These are phyloP conservation scores for Pythium vanterpoolii DNA, from an alignment of 352 stramenopile genomes.

Conservation along the genomic window DNA sequence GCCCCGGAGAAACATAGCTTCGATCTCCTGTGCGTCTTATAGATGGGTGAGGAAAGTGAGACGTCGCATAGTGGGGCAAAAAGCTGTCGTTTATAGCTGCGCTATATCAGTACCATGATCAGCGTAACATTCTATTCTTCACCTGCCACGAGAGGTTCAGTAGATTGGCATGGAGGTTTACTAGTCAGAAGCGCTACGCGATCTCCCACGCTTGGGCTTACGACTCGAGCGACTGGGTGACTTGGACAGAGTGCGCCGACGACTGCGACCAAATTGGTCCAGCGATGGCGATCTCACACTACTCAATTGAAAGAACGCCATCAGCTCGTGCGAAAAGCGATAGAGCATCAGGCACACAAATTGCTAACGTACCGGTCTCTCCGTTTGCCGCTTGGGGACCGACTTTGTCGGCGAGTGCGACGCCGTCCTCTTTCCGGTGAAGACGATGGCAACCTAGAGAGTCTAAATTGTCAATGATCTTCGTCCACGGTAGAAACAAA, in stretches of 20 bases:
- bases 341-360: neutral
- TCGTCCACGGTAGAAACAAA: neutral
- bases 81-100: neutral
- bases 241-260: conserved; percentile 8
- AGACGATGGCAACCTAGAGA: conserved; percentile 2
- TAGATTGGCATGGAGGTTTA: neutral
- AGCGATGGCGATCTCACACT: conserved; percentile 8
- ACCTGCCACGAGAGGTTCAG: neutral
- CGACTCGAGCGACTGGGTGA: conserved; percentile 2
- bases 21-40: neutral
- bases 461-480: neutral
- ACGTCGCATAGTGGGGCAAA: neutral
- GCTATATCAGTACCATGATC: conserved; percentile 14
- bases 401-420: neutral
- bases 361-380: neutral
- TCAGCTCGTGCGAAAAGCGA: too few relatives aligned
- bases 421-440: conserved; percentile 2
- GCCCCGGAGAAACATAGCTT: conserved; percentile 8
- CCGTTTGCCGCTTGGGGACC: neutral
- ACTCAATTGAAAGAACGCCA: neutral
- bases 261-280: conserved; percentile 18
- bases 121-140: neutral
- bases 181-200: conserved; percentile 3
- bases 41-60: neutral
- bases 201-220: neutral